Base-by-base conservation (phyloP, 2,329 filamentous ascomycete genomes). In the Ophiostoma pallidulum region DNA sequence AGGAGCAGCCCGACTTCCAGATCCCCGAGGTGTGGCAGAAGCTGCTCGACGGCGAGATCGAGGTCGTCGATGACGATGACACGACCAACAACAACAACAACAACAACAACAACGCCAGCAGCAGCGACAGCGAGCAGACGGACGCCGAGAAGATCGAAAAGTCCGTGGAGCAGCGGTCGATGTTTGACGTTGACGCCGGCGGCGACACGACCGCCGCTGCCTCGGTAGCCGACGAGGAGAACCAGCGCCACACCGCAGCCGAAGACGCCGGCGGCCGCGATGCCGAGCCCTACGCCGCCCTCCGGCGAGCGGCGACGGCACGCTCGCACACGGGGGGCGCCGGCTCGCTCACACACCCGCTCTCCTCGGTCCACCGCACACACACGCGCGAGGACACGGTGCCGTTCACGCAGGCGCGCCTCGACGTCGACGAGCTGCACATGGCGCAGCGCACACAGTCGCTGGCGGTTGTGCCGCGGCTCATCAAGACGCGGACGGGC, bases 11-110 rank as follows among this genome's bases (percentile, higher is more conserved):
- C 26, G 84, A 87, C 47, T 80, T 79, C 48, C 74, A 77, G 53
- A 69, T 74, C 7, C 70, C 77, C 44, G 70, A 84, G 48, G 73
- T 77, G 37, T 79, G 84, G 44, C 63, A 94, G 28, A 80, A 82
- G 49, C 72, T 80, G 7, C 70, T 91, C 41, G 88, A 84, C 60
- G 86, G 94, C 62, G 88, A 95, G 53, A 86, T 41, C n/a, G 42
- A 44, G 4, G 48, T 40, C 4, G 29, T 32, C 51, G 37, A 42
- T 8, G 35, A 94, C 84, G 42, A 78, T 82, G 35, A 85, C 87
- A 57, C 65, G 84, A 84, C 13, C 29, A 16, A 9, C 3, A 1
- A 5, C 22, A 8, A 12, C 24, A 4, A 16, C 4, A 14, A 82
- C 53, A 80, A 19, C 22, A 10, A 16, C 28, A 39, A 48, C n/a